phyloP scores from a whole-genome alignment of 83 land plant genomes.

The Diphasiastrum complanatum region DNA sequence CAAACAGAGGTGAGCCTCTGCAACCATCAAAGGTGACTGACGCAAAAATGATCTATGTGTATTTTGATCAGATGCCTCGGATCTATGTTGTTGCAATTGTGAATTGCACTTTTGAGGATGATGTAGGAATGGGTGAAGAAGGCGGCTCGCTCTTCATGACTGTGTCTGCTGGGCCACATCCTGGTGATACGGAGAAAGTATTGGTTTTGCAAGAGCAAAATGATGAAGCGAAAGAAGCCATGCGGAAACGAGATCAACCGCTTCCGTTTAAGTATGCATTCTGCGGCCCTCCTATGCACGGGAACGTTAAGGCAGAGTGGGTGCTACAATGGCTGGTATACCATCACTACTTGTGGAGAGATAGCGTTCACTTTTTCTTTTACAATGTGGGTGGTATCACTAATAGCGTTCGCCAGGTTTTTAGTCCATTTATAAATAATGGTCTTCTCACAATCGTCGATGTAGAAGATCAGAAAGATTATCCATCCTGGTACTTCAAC shows the following conservation, averaged over 20 bases:
- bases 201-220: not conserved
- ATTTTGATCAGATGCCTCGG: slow-evolving; percentile 13
- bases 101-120: slow-evolving; percentile 17
- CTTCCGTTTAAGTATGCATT: slow-evolving; percentile 18
- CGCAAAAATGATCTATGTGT: slow-evolving; percentile 11
- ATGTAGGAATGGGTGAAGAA: slow-evolving; percentile 11
- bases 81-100: slow-evolving; percentile 20
- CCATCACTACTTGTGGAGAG: slow-evolving; percentile 20
- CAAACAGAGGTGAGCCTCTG: too few relatives aligned
- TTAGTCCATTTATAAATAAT: not conserved
- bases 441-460: slow-evolving; percentile 19
- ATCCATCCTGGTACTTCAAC: slow-evolving; percentile 14
- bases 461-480: not conserved
- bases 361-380: slow-evolving; percentile 11
- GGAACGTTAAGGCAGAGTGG: slow-evolving; percentile 3
- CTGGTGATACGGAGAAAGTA: not conserved
- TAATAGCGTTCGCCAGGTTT: not conserved
- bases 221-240: not conserved
- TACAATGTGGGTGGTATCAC: slow-evolving; percentile 20
- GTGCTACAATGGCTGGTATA: slow-evolving; percentile 13
- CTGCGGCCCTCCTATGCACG: slow-evolving; percentile 21
- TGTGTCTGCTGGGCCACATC: not conserved
- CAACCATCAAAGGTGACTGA: not conserved
- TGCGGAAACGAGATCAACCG: too few relatives aligned
- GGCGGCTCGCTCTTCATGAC: slow-evolving; percentile 10